Evolutionary conservation across 768 basidiomycete genomes (phyloP).

Genomic region (Boletus tomentosulus): DNA sequence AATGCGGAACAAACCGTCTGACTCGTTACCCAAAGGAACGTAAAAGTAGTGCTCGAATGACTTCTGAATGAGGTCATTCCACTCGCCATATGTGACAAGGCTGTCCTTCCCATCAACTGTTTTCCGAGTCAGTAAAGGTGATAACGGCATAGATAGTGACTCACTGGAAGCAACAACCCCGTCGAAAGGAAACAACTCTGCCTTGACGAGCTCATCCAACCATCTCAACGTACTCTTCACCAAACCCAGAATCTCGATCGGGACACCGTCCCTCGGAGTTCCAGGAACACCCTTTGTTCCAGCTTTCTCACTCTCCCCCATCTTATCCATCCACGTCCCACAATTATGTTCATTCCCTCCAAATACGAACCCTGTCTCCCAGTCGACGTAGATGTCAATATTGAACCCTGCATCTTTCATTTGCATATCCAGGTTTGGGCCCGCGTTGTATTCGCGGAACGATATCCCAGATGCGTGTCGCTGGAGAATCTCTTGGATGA

Average conservation of each 20-base stretch:
- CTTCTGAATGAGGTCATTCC: slow-evolving; percentile 77
- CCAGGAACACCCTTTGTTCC: slow-evolving; percentile 96
- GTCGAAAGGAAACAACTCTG: slow-evolving; percentile 80
- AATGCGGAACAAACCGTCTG: background rate
- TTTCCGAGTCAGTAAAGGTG: background rate
- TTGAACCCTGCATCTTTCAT: slow-evolving; percentile 93
- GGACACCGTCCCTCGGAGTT: slow-evolving; percentile 93
- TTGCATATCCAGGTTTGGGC: slow-evolving; percentile 94
- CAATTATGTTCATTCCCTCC: slow-evolving; percentile 87
- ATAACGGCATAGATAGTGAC: slow-evolving; percentile 24
- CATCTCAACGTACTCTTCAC: slow-evolving; percentile 91
- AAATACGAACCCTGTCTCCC: slow-evolving; percentile 85
- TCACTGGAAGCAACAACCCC: slow-evolving; percentile 79
- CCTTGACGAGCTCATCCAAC: slow-evolving; percentile 63
- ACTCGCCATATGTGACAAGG: slow-evolving; percentile 84
- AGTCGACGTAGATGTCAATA: slow-evolving; percentile 92
- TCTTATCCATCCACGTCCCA: slow-evolving; percentile 98
- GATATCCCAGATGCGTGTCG: slow-evolving; percentile 88
- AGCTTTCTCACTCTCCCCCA: slow-evolving; percentile 90
- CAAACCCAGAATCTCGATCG: slow-evolving; percentile 92
- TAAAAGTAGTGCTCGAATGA: slow-evolving; percentile 93
- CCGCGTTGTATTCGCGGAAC: slow-evolving; percentile 96
- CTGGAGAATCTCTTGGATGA: slow-evolving; percentile 95
- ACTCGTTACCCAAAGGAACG: slow-evolving; percentile 63
- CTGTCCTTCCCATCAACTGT: slow-evolving; percentile 66